phyloP scores from a whole-genome alignment of 345 rosid genomes.

The Brassica incana region DNA sequence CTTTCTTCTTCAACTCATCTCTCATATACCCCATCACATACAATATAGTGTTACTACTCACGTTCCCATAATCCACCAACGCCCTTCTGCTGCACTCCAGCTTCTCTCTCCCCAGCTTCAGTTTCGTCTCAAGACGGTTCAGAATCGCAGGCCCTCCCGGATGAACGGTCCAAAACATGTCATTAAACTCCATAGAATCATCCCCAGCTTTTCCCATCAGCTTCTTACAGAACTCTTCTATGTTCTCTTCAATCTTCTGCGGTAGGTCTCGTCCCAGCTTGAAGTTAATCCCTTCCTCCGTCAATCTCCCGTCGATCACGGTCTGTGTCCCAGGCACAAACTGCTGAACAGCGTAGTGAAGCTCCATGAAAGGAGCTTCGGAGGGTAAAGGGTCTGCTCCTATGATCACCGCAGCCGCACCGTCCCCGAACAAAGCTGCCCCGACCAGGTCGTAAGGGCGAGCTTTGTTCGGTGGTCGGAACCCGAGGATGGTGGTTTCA shows the following conservation, averaged over 20 bases:
- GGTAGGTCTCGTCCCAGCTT: slow-evolving; percentile 93
- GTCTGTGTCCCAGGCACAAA: slow-evolving; percentile 81
- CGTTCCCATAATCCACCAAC: slow-evolving; percentile 82
- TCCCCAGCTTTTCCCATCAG: slow-evolving; percentile 54
- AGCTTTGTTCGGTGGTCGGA: slow-evolving; percentile 78
- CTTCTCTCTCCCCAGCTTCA: slow-evolving; percentile 53
- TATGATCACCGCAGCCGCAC: slow-evolving; percentile 78
- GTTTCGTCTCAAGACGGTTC: slow-evolving; percentile 64
- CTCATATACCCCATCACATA: slow-evolving; percentile 89
- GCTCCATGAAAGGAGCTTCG: slow-evolving; percentile 89
- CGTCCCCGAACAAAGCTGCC: slow-evolving; percentile 94
- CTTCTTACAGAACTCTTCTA: slow-evolving; percentile 76
- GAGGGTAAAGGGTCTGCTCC: slow-evolving; percentile 60
- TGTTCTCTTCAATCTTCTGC: slow-evolving; percentile 80
- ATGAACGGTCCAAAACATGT: slow-evolving; percentile 94
- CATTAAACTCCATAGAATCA: slow-evolving; percentile 49
- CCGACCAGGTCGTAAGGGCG: slow-evolving; percentile 94
- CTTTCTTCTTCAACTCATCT: slow-evolving; percentile 63
- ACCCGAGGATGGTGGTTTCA: slow-evolving; percentile 90
- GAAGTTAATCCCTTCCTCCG: slow-evolving; percentile 89
- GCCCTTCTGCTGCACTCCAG: slow-evolving; percentile 83
- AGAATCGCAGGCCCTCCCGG: slow-evolving; percentile 95
- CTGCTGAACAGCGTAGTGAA: slow-evolving; percentile 73
- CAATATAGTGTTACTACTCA: slow-evolving; percentile 80
- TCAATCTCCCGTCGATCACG: slow-evolving; percentile 73